These are phyloP conservation scores for Cudoniella acicularis DNA, from an alignment of 495 filamentous ascomycete genomes.

Conservation along the genomic window DNA sequence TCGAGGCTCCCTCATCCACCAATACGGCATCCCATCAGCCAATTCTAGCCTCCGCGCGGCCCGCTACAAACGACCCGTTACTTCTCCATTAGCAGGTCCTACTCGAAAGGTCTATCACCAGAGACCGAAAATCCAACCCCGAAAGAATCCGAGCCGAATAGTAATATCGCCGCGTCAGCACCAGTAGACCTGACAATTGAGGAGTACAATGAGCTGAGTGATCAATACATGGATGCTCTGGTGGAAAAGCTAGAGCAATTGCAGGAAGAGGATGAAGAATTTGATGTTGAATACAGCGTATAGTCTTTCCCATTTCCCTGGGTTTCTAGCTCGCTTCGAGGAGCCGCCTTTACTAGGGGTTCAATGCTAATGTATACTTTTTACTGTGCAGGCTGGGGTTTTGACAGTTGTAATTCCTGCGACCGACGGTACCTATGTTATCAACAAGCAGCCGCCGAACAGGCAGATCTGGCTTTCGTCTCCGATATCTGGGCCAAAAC, in stretches of 20 bases:
- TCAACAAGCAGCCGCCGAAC: slow-evolving; percentile 98
- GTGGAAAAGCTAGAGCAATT: slow-evolving; percentile 62
- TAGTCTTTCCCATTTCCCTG: too few relatives aligned
- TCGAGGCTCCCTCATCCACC: slow-evolving; percentile 1
- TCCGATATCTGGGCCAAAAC: slow-evolving; percentile 86
- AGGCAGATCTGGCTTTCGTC: slow-evolving; percentile 97
- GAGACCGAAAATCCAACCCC: slow-evolving; percentile 23
- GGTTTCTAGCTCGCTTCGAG: too few relatives aligned
- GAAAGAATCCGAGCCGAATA: slow-evolving; percentile 12
- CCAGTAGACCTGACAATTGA: slow-evolving; percentile 21
- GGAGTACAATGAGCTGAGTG: slow-evolving; percentile 45
- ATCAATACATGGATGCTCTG: slow-evolving; percentile 54
- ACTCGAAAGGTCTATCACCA: slow-evolving; percentile 26
- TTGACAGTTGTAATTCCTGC: slow-evolving; percentile 63
- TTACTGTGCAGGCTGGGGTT: slow-evolving; percentile 65
- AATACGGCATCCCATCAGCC: not conserved
- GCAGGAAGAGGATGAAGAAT: slow-evolving; percentile 54
- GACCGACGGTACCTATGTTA: slow-evolving; percentile 75
- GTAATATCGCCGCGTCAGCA: not conserved
- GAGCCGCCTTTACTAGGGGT: not conserved
- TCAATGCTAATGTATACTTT: not conserved
- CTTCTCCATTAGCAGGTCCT: slow-evolving; percentile 13
- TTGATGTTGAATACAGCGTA: slow-evolving; percentile 64
- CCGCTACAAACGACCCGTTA: not conserved
- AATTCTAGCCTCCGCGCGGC: not conserved